Base-by-base conservation (phyloP, 345 rosid species). In the Gossypium bickii region DNA sequence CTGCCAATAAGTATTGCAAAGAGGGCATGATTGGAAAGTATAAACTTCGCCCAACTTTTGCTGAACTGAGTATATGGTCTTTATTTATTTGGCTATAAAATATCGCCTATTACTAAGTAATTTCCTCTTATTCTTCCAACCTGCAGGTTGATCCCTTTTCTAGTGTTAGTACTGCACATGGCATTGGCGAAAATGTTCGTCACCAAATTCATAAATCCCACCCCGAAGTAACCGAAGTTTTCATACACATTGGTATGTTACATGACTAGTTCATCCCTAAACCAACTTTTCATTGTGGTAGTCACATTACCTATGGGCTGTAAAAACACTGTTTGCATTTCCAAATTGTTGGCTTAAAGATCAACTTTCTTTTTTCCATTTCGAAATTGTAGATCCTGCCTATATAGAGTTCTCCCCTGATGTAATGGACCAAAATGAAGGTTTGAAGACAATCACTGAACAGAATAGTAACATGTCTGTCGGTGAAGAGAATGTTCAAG, bases 121-220 rank as follows among this genome's bases (percentile, higher is more conserved):
- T 44, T 68, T 52, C 2, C 18, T 34, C 12, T 51, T 75, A 51
- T 29, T 44, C 49, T 68, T 66, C 64, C 65, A 65, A 74, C 11
- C 68, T 79, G 59, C 82, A 94, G 97, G 98, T 94, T 74, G 91
- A 92, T 80, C 98, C 97, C 3, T 90, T 92, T 83, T 83, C 84
- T 56, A 94, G 92, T 77, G 93, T 94, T 62, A 94, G 97, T 83
- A 92, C 91, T 79, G 97, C 97, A 22, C 98, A 94, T 82, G 90
- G 84, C 71, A 75, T 94, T 29, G 97, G 98, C 66, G 98, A 94
- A 84, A 84, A 76, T 66, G 97, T 94, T 73, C 91, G 97, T 25
- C 82, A 72, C 75, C 86, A 85, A 72, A 87, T 92, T 82, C 91
- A 87, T 78, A 75, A 75, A 63, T 85, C 81, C 65, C 92, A 91